Base-by-base conservation (phyloP, 805 yeast species). In the Sungouiella blattae region DNA sequence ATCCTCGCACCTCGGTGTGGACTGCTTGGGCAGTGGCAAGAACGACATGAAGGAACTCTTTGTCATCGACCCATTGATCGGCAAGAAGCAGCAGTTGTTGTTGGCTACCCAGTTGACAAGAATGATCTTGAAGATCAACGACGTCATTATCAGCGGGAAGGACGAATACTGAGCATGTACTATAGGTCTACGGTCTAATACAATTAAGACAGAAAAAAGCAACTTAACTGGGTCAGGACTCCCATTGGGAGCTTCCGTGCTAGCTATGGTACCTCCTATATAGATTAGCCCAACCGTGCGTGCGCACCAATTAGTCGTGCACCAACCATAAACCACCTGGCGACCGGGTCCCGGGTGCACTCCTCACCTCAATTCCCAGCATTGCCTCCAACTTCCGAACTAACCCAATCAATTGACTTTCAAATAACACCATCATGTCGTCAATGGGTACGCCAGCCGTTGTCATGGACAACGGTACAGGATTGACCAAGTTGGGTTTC, bases 391-490 rank as follows among this genome's bases (percentile, higher is more conserved):
- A n/a, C n/a, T n/a, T n/a, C n/a, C n/a, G n/a, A n/a, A n/a, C n/a
- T n/a, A n/a, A n/a, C n/a, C n/a, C 12, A 16, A 11, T 20, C 29
- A 32, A 32, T 18, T 20, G 24, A 9, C 15, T 12, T 17, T 14
- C 16, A 28, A 9, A 16, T 5, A 35, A 12, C 28, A 22, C 30
- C 35, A 22, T 27, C 36, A 47, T 47, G 52, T 48, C 52, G 26
- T 47, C 50, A n/a, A 67, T 79, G 64, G 80, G 80, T 46, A 81
- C 86, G 40, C 96, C 96, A 26, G 95, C 96, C 40, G 91, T 88
- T 71, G 95, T 88, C 60, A 88, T 88, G 96, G 96, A 87, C 73
- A 91, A 91, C 61, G 98, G 98, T 75, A 93, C 98, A 51, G 98
- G 98, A 47, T 73, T 89, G 51, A 93, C 98, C 58, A 93, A 93